Evolutionary conservation across 1,284 basidiomycete genomes (phyloP), one percentile per base, ranked within the genome.

Genomic region (Rhodotorula sp.): DNA sequence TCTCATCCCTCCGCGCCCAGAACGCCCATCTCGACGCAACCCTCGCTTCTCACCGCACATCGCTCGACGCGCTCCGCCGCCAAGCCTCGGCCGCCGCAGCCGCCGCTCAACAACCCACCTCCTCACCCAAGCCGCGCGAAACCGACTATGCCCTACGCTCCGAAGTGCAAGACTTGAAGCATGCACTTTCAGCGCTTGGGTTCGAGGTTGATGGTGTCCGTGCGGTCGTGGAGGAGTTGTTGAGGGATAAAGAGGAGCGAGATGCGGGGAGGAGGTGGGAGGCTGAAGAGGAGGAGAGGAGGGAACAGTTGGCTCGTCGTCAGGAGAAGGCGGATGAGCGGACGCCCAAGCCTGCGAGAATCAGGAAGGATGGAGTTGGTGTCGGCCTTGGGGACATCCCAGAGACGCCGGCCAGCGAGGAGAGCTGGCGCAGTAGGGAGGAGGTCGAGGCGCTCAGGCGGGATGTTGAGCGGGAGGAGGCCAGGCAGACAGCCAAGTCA

Each of bases 201-300:
- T 68, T 69, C 53, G 70, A 74, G 51, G 67, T 74, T n/a, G 64
- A 70, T 37, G 70, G 69, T 8, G 69, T 76, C 4, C 28, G 67
- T 15, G 55, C 47, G 13, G 69, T 74, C 13, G 68, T 76, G 20
- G 75, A 76, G 55, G 73, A 72, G 30, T 47, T 76, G 24, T 53
- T 76, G 48, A 37, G 59, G 20, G 67, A 72, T n/a, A 66, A 68
- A 31, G 64, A 69, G 40, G 64, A 51, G 44, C 22, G 56, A 13
- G 55, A 62, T 15, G 48, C 56, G 11, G 57, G 34, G 40, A 40
- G 30, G 53, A 31, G 22, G 40, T 66, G 70, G 64, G 54, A 60
- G 18, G 31, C n/a, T 15, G 67, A 71, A 59, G 67, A 71, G 50
- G 58, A 51, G 4, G 67, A 67, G 37, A 28, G 69, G 26, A 61